Percentiles rank a stretch among this genome's conserved stretches.
Conservation (phyloP, 2,329 filamentous ascomycete species). For the Ascochyta pisi region DNA sequence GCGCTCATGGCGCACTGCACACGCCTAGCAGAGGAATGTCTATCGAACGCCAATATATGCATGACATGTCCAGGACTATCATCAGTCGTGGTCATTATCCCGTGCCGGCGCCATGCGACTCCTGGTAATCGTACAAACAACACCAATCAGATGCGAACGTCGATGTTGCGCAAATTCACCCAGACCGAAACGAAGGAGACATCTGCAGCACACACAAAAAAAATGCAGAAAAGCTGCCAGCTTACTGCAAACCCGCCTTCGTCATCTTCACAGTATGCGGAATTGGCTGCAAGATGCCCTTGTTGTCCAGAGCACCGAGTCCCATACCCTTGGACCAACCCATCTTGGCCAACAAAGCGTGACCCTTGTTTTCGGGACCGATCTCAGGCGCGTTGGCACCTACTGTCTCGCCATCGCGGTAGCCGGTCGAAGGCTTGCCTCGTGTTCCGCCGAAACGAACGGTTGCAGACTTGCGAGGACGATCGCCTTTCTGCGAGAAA, state of each 20-base stretch:
- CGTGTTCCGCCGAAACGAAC: constrained; percentile 22
- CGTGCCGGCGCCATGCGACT: constrained; percentile 3
- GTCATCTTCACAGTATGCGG: constrained; percentile 85
- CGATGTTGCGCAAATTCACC: neutral
- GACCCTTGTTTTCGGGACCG: constrained; percentile 80
- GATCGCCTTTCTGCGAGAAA: constrained; percentile 17
- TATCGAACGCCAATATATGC: constrained; percentile 11
- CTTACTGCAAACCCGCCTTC: constrained; percentile 72
- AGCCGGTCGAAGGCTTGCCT: constrained; percentile 49
- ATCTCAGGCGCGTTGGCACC: constrained; percentile 86
- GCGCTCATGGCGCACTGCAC: neutral
- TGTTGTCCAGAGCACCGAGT: constrained; percentile 80
- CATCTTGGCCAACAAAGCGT: constrained; percentile 94
- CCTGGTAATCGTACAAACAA: constrained; percentile 13
- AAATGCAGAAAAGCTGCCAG: neutral
- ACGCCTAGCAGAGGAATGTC: neutral
- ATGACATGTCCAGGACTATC: neutral
- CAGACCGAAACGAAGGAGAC: neutral
- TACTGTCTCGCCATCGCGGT: constrained; percentile 86
- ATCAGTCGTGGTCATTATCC: neutral
- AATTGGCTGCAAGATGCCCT: constrained; percentile 87
- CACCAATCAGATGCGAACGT: constrained; percentile 1
- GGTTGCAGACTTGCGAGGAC: constrained; percentile 16
- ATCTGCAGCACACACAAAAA: neutral
- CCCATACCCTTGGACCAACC: constrained; percentile 90